phyloP scores from a whole-genome alignment of 192 early-diverging fungal genomes.

The Piromyces sp. region DNA sequence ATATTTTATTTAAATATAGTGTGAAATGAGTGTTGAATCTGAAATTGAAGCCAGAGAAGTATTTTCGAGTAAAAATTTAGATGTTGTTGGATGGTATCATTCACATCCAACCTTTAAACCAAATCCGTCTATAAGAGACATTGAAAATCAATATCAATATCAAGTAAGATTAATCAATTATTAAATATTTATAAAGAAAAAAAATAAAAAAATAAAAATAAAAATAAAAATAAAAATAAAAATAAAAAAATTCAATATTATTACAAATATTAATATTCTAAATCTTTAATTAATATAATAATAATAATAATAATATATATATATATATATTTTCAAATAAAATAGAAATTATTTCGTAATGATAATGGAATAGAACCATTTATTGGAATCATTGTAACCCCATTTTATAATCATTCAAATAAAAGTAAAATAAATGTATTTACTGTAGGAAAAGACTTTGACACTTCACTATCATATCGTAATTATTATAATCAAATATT shows the following conservation, averaged over 20 bases:
- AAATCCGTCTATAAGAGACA: slow-evolving; percentile 71
- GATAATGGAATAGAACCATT: slow-evolving; percentile 62
- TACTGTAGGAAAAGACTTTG: slow-evolving; percentile 29
- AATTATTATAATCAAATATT: slow-evolving; percentile 1
- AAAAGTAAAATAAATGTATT: slow-evolving; percentile 32
- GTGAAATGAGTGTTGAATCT: slow-evolving; percentile 82
- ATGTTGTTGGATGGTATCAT: slow-evolving; percentile 89
- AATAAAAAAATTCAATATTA: not conserved
- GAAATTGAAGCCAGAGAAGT: slow-evolving; percentile 65
- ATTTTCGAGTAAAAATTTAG: slow-evolving; percentile 40
- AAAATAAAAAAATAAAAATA: no score
- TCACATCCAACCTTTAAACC: slow-evolving; percentile 88
- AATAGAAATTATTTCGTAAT: slow-evolving; percentile 39
- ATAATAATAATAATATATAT: no score
- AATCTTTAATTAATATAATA: no score
- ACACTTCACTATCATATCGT: slow-evolving; percentile 33
- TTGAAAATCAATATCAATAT: slow-evolving; percentile 74
- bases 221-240: not conserved
- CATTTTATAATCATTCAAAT: slow-evolving; percentile 38
- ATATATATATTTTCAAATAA: not conserved
- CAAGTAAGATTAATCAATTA: slow-evolving; percentile 27
- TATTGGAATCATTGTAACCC: slow-evolving; percentile 72
- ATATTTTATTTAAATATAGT: no score
- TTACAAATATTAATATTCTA: no score
- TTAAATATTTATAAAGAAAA: not conserved